Evolutionary conservation across 352 stramenopile species (phyloP).

Genomic region (Phytophthora foliorum): DNA sequence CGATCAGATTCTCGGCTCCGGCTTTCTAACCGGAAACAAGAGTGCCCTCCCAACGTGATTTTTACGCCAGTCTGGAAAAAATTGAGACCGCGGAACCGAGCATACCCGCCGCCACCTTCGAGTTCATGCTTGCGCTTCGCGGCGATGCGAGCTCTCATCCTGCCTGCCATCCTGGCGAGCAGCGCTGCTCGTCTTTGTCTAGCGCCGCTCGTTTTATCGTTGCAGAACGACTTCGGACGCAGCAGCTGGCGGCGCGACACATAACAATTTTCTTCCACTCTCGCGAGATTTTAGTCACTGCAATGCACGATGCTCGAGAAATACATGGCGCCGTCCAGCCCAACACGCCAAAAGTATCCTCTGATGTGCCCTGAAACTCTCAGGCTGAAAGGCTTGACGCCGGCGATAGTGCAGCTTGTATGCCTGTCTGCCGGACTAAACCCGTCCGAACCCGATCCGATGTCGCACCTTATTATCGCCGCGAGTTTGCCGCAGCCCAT

Average conservation of each 20-base stretch:
- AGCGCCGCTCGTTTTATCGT: slow-evolving; percentile 27
- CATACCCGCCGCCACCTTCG: background rate
- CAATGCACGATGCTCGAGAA: no score
- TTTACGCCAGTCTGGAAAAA: slow-evolving; percentile 14
- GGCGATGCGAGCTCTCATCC: slow-evolving; percentile 17
- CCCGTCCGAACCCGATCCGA: slow-evolving; percentile 5
- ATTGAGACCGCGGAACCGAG: background rate
- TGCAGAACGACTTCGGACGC: slow-evolving; percentile 9
- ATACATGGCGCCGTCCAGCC: no score
- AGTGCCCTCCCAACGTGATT: slow-evolving; percentile 9
- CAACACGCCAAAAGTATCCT: slow-evolving; percentile 17
- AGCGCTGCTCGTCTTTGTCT: slow-evolving; percentile 23
- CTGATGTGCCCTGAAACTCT: slow-evolving; percentile 31
- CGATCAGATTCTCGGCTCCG: slow-evolving; percentile 32
- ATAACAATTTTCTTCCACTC: slow-evolving; percentile 28
- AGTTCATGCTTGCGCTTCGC: slow-evolving; percentile 10
- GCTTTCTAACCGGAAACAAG: slow-evolving; percentile 25
- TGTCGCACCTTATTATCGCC: slow-evolving; percentile 13
- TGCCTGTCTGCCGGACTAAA: slow-evolving; percentile 17
- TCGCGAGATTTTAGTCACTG: slow-evolving; percentile 28
- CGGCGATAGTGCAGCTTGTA: slow-evolving; percentile 4
- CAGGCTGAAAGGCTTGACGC: no score
- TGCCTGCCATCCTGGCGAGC: slow-evolving; percentile 34
- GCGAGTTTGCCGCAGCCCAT: background rate
- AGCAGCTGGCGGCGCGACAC: slow-evolving; percentile 25